Percentiles rank a stretch among this genome's conserved stretches.
phyloP scores from a whole-genome alignment of 768 basidiomycete genomes.

The Russula olivacea region DNA sequence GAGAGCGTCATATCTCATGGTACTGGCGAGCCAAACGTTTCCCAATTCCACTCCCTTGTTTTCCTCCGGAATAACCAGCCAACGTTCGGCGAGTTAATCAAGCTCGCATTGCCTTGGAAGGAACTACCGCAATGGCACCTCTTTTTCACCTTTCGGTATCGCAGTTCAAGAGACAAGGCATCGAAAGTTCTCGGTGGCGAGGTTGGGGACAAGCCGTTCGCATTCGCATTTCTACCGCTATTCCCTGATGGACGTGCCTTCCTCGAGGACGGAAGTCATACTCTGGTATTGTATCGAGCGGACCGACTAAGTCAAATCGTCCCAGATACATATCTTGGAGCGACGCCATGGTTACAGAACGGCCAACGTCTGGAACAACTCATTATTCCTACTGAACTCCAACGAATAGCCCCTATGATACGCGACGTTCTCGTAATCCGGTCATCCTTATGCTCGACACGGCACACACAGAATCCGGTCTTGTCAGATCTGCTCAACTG shows the following conservation, averaged over 20 bases:
- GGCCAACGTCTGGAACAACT: slow-evolving; percentile 60
- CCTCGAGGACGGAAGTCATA: slow-evolving; percentile 85
- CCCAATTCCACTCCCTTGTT: slow-evolving; percentile 85
- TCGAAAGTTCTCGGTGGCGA: slow-evolving; percentile 37
- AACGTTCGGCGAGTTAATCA: slow-evolving; percentile 90
- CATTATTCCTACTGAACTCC: slow-evolving; percentile 51
- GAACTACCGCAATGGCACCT: slow-evolving; percentile 78
- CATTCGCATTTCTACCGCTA: slow-evolving; percentile 87
- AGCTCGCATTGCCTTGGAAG: slow-evolving; percentile 66
- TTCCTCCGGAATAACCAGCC: slow-evolving; percentile 85
- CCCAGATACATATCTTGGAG: slow-evolving; percentile 65
- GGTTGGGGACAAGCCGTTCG: slow-evolving; percentile 68
- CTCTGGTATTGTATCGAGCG: slow-evolving; percentile 75
- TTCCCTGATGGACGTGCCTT: slow-evolving; percentile 72
- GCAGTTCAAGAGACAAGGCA: slow-evolving; percentile 46
- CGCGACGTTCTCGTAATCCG: slow-evolving; percentile 78
- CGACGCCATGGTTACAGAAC: slow-evolving; percentile 52
- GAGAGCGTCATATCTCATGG: slow-evolving; percentile 76
- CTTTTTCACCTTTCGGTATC: slow-evolving; percentile 90
- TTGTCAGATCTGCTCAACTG: slow-evolving; percentile 76
- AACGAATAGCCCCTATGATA: slow-evolving; percentile 59
- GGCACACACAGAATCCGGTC: slow-evolving; percentile 85
- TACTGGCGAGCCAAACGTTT: slow-evolving; percentile 73
- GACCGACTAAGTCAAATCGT: slow-evolving; percentile 60
- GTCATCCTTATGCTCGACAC: slow-evolving; percentile 87